Base-by-base conservation (phyloP, 2,329 filamentous ascomycete species). In the Penicillium sp. region DNA sequence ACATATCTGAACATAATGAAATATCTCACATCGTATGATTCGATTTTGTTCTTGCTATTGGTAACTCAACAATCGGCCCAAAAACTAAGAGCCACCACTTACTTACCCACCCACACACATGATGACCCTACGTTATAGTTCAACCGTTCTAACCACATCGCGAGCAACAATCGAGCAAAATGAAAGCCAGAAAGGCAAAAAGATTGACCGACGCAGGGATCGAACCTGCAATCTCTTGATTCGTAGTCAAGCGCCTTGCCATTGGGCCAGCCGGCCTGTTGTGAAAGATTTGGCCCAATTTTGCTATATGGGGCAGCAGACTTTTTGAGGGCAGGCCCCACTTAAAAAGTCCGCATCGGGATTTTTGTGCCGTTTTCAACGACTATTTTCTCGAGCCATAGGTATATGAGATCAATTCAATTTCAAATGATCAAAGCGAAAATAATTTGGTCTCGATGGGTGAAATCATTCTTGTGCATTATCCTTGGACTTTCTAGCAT, bases 191-290 rank as follows among this genome's bases (percentile, higher is more conserved):
- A 4, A 33, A 4, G 10, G 7, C 19, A 35, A 48, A 48, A 48
- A 23, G 0, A 35, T 23, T 48, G 46, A 48, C 46, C 31, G 68
- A 73, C 71, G 71, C 70, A 73, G 71, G 71, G 65, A 50, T 79
- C 76, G 76, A 78, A 79, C 77, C 77, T 77, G 73, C 75, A 79
- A 78, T 78, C 77, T 79, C 75, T 78, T 78, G 77, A 79, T 79
- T 77, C 77, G 77, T 79, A 80, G 77, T 80, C 77, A 79, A 78
- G 75, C 77, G 77, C 77, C 76, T 79, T 80, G 73, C 77, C 77
- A 78, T 78, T 78, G 75, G 75, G 76, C 76, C 37, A 40, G 37
- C 37, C 37, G 37, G 37, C 37, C 25, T 25, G 25, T 25, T 33
- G 2, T 40, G n/a, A 19, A 8, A 2, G 0, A 2, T 23, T 23